These are phyloP conservation scores for Rhypophila decipiens DNA, from an alignment of 495 filamentous ascomycete genomes.

Conservation along the genomic window DNA sequence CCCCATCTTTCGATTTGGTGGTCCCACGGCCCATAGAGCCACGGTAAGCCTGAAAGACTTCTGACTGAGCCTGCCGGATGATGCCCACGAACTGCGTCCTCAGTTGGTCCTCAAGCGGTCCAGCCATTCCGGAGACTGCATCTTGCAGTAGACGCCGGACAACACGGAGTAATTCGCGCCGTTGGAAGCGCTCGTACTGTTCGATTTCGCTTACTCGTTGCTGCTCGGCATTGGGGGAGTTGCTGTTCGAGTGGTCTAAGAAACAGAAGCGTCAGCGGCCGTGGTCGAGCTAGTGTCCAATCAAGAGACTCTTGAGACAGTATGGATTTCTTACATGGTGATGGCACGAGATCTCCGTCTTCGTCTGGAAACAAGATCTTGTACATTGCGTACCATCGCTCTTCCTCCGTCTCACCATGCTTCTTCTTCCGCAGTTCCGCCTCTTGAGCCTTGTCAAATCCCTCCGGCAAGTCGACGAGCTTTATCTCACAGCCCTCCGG, in stretches of 20 bases:
- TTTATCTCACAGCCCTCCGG: constrained; percentile 1
- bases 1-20: no score
- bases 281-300: not conserved
- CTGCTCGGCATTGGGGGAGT: not conserved
- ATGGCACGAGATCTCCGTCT: constrained; percentile 4
- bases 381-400: constrained; percentile 12
- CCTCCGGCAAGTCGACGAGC: constrained; percentile 1
- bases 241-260: not conserved
- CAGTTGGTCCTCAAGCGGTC: constrained; percentile 8
- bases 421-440: constrained; percentile 3
- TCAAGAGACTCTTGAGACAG: not conserved
- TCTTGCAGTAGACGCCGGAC: constrained; percentile 5
- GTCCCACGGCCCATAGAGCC: no score
- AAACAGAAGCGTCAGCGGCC: no score
- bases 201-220: not conserved
- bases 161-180: constrained; percentile 6
- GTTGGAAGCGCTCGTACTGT: constrained; percentile 9
- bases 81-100: constrained; percentile 28
- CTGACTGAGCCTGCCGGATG: constrained; percentile 34
- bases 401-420: constrained; percentile 1
- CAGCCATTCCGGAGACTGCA: not conserved
- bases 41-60: constrained; percentile 16
- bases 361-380: constrained; percentile 14
- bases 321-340: constrained; percentile 6
- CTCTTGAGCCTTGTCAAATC: constrained; percentile 5